Evolutionary conservation across 2,329 filamentous ascomycete species (phyloP), one percentile per base, ranked within the genome.

Genomic region (Metarhizium album): DNA sequence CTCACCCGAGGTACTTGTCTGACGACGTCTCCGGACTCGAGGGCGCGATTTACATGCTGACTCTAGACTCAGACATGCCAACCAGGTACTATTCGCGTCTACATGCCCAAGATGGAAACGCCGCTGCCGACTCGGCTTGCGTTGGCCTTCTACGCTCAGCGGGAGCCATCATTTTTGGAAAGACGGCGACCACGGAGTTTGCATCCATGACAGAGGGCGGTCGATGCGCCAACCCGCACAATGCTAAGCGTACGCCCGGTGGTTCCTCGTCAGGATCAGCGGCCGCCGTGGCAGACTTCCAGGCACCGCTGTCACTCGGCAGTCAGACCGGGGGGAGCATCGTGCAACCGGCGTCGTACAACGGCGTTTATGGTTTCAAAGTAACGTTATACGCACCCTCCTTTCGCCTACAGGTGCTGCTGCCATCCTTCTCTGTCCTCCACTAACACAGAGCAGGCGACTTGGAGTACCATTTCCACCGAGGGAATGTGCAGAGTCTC

Each of bases 261-360:
- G 83, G 83, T 45, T 86, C 82, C 0, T 85, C 81, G 0, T 80
- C 81, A 0, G 83, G 84, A 0, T 85, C 82, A 0, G 83, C 72
- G 0, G 82, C 83, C 0, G 82, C 80, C 0, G 82, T 87, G 0
- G 82, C 70, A 6, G 83, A 86, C 55, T 75, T 76, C 48, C 83
- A 86, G 54, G 75, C 74, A 0, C 79, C 82, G 0, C 58, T 86
- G 11, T 74, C 68, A 0, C 65, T 87, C 0, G 83, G 82, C 0
- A 84, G 82, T 0, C 83, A 87, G 59, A 87, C 83, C 0, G 79
- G 76, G 2, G 83, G 83, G 0, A 82, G 78, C 52, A 78, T 72
- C 0, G 78, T 87, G 43, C 74, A 82, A 0, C 83, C 83, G 0
- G 83, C 70, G 0, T 80, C 80, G 0, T 87, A 78, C 65, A 84